Evolutionary conservation across 345 rosid genomes (phyloP).

Genomic region (Nasturtium officinale): DNA sequence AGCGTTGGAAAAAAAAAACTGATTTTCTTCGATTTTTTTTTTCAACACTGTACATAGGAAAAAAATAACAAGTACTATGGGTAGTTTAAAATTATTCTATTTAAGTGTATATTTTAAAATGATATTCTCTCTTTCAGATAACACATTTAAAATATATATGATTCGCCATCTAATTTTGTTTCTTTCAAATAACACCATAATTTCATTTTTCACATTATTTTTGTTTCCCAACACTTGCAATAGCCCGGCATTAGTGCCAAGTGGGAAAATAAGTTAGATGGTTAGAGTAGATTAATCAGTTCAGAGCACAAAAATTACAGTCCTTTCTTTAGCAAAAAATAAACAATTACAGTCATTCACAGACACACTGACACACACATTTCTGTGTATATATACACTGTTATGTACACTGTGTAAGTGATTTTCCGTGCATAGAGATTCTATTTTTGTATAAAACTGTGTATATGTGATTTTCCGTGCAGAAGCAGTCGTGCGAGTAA

Average conservation of each 20-base stretch:
- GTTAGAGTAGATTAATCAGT: slow-evolving; percentile 3
- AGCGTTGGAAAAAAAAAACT: neutral
- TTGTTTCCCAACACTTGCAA: neutral
- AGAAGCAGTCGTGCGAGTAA: slow-evolving; percentile 35
- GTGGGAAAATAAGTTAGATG: slow-evolving; percentile 20
- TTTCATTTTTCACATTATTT: neutral
- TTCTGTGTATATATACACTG: neutral
- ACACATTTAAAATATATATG: neutral
- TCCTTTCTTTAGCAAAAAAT: neutral
- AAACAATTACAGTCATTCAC: neutral
- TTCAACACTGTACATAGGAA: neutral
- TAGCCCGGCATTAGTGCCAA: slow-evolving; percentile 7
- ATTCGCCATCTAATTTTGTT: neutral
- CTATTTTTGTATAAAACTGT: neutral
- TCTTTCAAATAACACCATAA: neutral
- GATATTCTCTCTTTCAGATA: too few species aligned
- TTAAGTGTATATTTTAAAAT: too few species aligned
- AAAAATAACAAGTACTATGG: neutral
- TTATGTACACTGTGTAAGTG: neutral
- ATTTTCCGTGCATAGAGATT: slow-evolving; percentile 32
- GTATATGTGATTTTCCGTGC: slow-evolving; percentile 34
- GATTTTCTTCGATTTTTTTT: too few species aligned
- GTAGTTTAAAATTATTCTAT: too few species aligned
- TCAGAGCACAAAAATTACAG: slow-evolving; percentile 1
- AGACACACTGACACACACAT: slow-evolving; percentile 28